Percentiles rank a stretch among this genome's conserved stretches.
Evolutionary conservation across 1,284 basidiomycete genomes (phyloP).

Genomic region (Malassezia caprae): DNA sequence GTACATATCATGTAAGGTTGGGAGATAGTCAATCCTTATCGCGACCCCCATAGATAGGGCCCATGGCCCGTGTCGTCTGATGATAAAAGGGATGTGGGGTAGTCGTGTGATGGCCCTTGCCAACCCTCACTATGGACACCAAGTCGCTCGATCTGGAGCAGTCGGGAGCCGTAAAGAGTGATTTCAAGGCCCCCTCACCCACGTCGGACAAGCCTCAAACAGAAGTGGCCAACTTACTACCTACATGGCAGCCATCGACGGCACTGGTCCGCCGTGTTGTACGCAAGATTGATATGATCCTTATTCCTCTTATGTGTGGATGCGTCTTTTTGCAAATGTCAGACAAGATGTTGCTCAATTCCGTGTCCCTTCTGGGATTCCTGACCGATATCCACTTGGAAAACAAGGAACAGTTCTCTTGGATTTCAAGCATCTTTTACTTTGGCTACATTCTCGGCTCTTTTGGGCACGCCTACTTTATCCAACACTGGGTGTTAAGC

Average conservation of each 20-base stretch:
- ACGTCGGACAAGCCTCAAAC: neutral
- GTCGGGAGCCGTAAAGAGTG: neutral
- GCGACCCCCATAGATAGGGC: neutral
- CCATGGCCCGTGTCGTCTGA: neutral
- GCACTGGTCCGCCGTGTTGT: constrained; percentile 18
- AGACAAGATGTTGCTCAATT: constrained; percentile 38
- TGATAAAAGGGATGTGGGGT: neutral
- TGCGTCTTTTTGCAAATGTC: constrained; percentile 29
- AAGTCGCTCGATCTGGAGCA: neutral
- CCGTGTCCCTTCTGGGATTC: constrained; percentile 34
- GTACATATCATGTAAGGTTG: neutral
- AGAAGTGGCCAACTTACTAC: neutral
- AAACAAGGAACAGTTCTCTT: constrained; percentile 32
- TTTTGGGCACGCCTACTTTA: constrained; percentile 17
- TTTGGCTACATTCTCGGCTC: constrained; percentile 25
- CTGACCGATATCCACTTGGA: constrained; percentile 28
- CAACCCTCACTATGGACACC: neutral
- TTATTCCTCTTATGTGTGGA: constrained; percentile 29
- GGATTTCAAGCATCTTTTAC: constrained; percentile 35
- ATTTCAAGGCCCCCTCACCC: neutral
- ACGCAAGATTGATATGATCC: constrained; percentile 38
- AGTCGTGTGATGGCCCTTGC: neutral
- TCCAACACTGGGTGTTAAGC: constrained; percentile 23
- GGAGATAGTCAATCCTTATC: neutral
- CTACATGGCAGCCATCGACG: neutral